Conservation (phyloP, 768 basidiomycete species). For the Amanita molliuscula region DNA sequence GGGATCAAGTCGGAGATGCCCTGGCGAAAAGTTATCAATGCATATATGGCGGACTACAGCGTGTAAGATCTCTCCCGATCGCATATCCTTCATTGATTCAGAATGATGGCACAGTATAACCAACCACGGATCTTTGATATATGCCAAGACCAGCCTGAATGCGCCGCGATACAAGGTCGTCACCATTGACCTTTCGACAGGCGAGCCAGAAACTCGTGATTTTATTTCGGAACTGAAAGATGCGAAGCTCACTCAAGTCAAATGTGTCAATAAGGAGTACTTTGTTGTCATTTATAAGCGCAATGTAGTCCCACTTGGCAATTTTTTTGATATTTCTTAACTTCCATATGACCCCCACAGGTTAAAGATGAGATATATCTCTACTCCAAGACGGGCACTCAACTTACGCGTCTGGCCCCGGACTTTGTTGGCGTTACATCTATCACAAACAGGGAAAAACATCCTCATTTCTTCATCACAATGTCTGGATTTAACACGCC, state of each 20-base stretch:
- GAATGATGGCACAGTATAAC: not conserved
- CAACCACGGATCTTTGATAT: not conserved
- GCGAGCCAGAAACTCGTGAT: too few relatives aligned
- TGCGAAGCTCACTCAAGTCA: too few relatives aligned
- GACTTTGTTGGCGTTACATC: not conserved
- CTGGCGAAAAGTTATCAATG: not conserved
- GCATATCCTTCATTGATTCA: not conserved
- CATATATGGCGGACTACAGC: not conserved
- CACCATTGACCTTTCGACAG: too few relatives aligned
- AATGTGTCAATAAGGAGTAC: too few relatives aligned
- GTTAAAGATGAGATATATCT: too few relatives aligned
- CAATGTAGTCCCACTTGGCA: not conserved
- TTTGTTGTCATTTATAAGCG: slow-evolving; percentile 1
- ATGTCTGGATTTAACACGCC: not conserved
- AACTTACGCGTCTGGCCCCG: not conserved
- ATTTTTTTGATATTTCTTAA: not conserved
- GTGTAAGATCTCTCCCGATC: not conserved
- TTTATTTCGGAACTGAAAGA: too few relatives aligned
- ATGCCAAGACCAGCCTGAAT: not conserved
- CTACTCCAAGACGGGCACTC: not conserved
- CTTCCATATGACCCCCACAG: not conserved
- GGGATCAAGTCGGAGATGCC: not conserved
- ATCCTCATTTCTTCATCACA: not conserved
- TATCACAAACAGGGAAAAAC: not conserved
- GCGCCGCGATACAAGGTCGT: not conserved